These are phyloP conservation scores for Lecanicillium sp. DNA, from an alignment of 2,329 filamentous ascomycete species.

Conservation along the genomic window DNA sequence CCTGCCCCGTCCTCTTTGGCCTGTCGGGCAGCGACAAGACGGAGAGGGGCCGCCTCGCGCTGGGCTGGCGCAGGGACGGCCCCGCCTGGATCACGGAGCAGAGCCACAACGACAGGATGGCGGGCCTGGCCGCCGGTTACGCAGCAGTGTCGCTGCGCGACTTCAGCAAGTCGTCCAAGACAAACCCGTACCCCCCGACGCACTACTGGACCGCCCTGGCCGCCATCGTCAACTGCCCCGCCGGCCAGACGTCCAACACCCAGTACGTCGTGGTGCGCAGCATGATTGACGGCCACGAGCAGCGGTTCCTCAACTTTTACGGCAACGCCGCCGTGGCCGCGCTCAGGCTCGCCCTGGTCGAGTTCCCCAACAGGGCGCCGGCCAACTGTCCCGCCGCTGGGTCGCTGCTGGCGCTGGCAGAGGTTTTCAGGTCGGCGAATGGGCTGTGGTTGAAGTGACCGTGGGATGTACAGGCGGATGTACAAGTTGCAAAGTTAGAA, in stretches of 20 bases:
- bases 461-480: too few relatives aligned
- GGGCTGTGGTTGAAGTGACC: conserved; percentile 42
- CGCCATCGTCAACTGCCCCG: conserved; percentile 68
- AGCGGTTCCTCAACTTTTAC: conserved; percentile 74
- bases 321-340: conserved; percentile 69
- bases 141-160: conserved; percentile 77
- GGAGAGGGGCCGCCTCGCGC: conserved; percentile 54
- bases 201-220: conserved; percentile 81
- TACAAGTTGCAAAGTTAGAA: too few relatives aligned
- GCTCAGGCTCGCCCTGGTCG: conserved; percentile 64
- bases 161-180: conserved; percentile 62
- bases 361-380: conserved; percentile 56
- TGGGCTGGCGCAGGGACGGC: conserved; percentile 67
- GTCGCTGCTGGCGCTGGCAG: conserved; percentile 47
- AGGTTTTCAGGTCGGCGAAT: conserved; percentile 44
- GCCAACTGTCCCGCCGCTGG: conserved; percentile 43
- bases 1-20: conserved; percentile 82
- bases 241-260: conserved; percentile 61
- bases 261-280: conserved; percentile 65
- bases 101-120: conserved; percentile 76
- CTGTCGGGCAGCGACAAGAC: conserved; percentile 71
- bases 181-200: conserved; percentile 69
- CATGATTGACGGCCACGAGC: conserved; percentile 67
- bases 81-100: conserved; percentile 60
- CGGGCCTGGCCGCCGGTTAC: conserved; percentile 76